A percentile compares a stretch with the other conserved stretches of the same genome.
phyloP scores from a whole-genome alignment of 345 rosid species.

The Citrus maxima region DNA sequence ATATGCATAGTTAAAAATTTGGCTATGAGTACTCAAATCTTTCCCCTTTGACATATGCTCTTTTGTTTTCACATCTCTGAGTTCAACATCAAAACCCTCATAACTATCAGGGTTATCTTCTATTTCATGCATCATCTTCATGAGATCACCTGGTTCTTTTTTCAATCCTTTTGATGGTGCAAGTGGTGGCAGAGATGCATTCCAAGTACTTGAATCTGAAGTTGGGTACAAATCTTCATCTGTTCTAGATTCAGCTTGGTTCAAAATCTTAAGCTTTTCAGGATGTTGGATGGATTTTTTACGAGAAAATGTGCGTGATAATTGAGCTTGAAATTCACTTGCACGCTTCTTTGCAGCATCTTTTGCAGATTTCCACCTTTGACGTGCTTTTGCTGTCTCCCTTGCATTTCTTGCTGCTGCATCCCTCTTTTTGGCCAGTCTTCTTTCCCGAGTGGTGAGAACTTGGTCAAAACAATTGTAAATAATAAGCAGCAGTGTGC shows the following conservation, averaged over 20 bases:
- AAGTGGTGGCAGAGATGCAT: constrained; percentile 19
- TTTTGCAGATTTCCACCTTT: constrained; percentile 76
- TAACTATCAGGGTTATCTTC: constrained; percentile 37
- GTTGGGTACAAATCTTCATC: constrained; percentile 40
- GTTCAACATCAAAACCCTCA: constrained; percentile 27
- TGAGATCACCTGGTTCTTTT: constrained; percentile 30
- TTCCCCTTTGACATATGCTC: constrained; percentile 34
- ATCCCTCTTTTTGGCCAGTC: constrained; percentile 79
- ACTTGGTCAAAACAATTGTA: constrained; percentile 93
- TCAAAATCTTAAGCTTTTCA: constrained; percentile 44
- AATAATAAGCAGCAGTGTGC: constrained; percentile 69
- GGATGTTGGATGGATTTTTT: constrained; percentile 24
- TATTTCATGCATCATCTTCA: constrained; percentile 37
- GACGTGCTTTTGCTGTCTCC: constrained; percentile 69
- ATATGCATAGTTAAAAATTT: constrained; percentile 79
- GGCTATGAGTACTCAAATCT: constrained; percentile 53
- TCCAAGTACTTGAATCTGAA: constrained; percentile 26
- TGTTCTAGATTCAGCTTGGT: constrained; percentile 29
- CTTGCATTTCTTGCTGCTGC: constrained; percentile 73
- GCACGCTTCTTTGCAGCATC: constrained; percentile 68
- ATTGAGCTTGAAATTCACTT: constrained; percentile 56
- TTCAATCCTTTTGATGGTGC: constrained; percentile 30
- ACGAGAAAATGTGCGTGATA: constrained; percentile 66
- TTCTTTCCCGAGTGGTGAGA: constrained; percentile 64
- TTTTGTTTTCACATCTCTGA: constrained; percentile 31